These are phyloP conservation scores for Nakaseomyces uthaithaninus DNA, from an alignment of 1,139 yeast species.

Conservation along the genomic window DNA sequence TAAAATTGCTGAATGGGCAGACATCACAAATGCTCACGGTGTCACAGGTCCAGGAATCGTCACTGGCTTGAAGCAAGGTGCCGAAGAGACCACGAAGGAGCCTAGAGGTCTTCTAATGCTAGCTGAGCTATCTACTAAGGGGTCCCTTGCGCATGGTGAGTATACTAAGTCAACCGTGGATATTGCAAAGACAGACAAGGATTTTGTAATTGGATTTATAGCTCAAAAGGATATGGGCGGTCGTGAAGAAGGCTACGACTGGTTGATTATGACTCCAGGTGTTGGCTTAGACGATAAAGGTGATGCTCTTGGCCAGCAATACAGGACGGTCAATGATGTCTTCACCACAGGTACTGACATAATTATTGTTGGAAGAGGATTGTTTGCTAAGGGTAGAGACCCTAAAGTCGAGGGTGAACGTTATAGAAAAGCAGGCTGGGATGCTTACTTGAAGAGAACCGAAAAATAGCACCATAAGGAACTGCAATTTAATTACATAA, in stretches of 20 bases:
- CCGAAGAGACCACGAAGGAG: constrained; percentile 53
- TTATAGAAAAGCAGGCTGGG: constrained; percentile 92
- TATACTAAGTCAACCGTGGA: constrained; percentile 82
- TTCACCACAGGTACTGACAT: constrained; percentile 79
- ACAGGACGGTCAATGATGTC: constrained; percentile 84
- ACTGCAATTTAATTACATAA: too few relatives aligned
- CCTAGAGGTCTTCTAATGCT: constrained; percentile 90
- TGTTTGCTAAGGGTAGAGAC: constrained; percentile 93
- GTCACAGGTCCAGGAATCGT: constrained; percentile 95
- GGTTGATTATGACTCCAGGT: constrained; percentile 97
- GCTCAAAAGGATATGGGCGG: constrained; percentile 90
- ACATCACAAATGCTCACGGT: constrained; percentile 95
- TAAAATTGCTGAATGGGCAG: constrained; percentile 89
- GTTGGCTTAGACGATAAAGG: constrained; percentile 97
- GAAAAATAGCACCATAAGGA: too few relatives aligned
- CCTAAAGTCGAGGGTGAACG: constrained; percentile 80
- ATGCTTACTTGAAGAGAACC: constrained; percentile 55
- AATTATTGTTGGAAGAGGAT: constrained; percentile 94
- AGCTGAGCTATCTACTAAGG: constrained; percentile 91
- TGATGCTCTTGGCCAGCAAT: constrained; percentile 95
- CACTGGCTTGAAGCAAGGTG: constrained; percentile 77
- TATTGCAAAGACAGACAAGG: constrained; percentile 78
- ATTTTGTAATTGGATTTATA: constrained; percentile 91
- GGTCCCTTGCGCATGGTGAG: constrained; percentile 86
- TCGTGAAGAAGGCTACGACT: constrained; percentile 75